Conservation (phyloP, 1,284 basidiomycete genomes). For the Lignosus rhinocerotis region DNA sequence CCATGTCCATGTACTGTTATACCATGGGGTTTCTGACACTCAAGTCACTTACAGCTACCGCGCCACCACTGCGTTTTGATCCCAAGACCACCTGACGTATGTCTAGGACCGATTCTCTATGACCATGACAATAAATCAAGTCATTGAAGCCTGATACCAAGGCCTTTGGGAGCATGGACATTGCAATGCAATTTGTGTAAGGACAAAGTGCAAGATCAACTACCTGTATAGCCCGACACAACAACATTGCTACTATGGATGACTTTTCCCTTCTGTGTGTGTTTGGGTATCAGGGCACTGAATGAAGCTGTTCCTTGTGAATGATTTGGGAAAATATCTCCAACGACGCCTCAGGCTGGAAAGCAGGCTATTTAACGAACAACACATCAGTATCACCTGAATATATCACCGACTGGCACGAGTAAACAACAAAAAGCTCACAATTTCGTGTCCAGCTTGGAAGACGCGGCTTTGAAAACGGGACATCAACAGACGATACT, state of each 20-base stretch:
- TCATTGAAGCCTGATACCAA: no score
- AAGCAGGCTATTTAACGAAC: slow-evolving; percentile 46
- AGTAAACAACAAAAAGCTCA: slow-evolving; percentile 32
- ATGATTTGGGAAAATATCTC: slow-evolving; percentile 60
- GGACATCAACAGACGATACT: not conserved
- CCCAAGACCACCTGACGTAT: no score
- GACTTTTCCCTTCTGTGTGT: not conserved
- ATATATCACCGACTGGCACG: not conserved
- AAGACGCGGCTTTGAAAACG: slow-evolving; percentile 45
- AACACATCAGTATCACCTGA: not conserved
- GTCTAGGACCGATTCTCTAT: no score
- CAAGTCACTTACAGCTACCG: no score
- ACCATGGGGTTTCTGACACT: no score
- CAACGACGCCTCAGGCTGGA: slow-evolving; percentile 55
- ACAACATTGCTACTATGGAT: not conserved
- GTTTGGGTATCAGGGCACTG: slow-evolving; percentile 32
- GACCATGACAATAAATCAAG: no score
- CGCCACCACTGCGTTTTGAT: no score
- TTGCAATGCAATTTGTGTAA: no score
- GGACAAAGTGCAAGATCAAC: no score
- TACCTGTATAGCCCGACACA: not conserved
- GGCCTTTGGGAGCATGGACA: no score
- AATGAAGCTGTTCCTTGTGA: slow-evolving; percentile 52
- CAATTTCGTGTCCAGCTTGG: slow-evolving; percentile 59
- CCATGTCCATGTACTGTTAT: no score